Base-by-base conservation (phyloP, 495 filamentous ascomycete genomes). In the Friedmanniomyces simplex region DNA sequence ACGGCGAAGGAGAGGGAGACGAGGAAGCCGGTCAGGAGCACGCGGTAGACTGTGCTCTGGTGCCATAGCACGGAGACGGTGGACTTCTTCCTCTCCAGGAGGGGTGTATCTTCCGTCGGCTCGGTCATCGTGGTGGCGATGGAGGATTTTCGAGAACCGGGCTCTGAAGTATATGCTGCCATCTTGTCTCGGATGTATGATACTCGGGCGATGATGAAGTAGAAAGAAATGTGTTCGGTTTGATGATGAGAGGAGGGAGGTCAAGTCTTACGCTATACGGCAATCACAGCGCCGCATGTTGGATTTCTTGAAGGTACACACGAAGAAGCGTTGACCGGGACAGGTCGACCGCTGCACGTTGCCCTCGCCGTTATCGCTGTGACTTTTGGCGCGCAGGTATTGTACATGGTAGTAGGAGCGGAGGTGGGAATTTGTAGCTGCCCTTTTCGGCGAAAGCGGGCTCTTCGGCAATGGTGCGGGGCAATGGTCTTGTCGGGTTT, bases 1-100 rank as follows among this genome's bases (percentile, higher is more conserved):
- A 77, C 75, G 57, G 74, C 77, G 54, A 81, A 80, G 7, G 78
- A 76, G 16, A 81, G 69, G 1, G 77, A 73, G 55, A 82, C 76
- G 28, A 81, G 67, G 57, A 81, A 81, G 1, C 72, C 76, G 51
- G 74, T 70, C 5, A 81, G 63, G 1, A 82, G 58, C 6, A 66
- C 57, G 1, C 65, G 59, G 54, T 67, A 66, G 11, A 69, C 50
- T 13, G 55, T 53, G 11, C 57, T 62, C 45, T 60, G 58, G 24
- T 37, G 43, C 58, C 59, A 60, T 55, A 58, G 21, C 24, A 53
- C 26, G 13, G 47, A 52, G n/a, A 46, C 39, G 10, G 25, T 24
- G n/a, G 48, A 43, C 20, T n/a, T 26, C 32, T 58, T 53, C 22
- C 56, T 24, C 37, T 58, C 49, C 18, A 58, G 47, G 1, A 58